Evolutionary conservation across 2,329 filamentous ascomycete genomes (phyloP).

Genomic region (Drechslerella dactyloides): DNA sequence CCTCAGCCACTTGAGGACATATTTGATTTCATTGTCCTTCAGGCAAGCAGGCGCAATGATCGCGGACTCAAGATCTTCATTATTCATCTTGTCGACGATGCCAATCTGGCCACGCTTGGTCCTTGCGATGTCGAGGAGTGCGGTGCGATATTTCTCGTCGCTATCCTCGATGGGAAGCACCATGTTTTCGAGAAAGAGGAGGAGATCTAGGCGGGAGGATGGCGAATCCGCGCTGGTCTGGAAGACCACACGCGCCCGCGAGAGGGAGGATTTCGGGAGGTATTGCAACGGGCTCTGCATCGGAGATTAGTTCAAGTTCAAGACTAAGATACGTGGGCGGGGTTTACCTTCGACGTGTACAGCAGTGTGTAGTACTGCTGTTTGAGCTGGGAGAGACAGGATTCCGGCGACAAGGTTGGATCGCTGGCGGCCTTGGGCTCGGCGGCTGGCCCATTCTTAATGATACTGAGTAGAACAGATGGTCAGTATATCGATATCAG

Average conservation of each 20-base stretch:
- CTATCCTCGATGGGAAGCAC: constrained; percentile 32
- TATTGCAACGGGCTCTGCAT: constrained; percentile 37
- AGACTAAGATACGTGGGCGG: neutral
- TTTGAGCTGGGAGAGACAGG: constrained; percentile 25
- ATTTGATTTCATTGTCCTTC: constrained; percentile 46
- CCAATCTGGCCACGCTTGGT: constrained; percentile 18
- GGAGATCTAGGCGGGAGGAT: constrained; percentile 42
- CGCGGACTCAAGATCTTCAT: constrained; percentile 33
- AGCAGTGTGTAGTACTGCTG: constrained; percentile 47
- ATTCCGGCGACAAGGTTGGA: constrained; percentile 15
- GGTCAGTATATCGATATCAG: neutral
- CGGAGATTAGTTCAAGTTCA: constrained; percentile 10
- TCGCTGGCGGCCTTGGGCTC: constrained; percentile 7
- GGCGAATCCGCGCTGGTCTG: constrained; percentile 19
- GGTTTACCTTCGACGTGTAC: constrained; percentile 37
- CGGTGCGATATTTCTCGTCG: constrained; percentile 39
- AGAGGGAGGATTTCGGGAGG: constrained; percentile 38
- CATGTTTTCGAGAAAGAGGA: constrained; percentile 48
- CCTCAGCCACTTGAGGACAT: constrained; percentile 46
- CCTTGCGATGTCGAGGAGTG: constrained; percentile 26
- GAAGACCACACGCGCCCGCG: constrained; percentile 34
- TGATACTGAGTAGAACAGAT: constrained; percentile 9
- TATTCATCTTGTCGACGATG: constrained; percentile 21
- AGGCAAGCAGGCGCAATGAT: constrained; percentile 39
- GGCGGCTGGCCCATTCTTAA: constrained; percentile 16